phyloP scores from a whole-genome alignment of 2,329 filamentous ascomycete genomes.

The Colletotrichum spaethianum region DNA sequence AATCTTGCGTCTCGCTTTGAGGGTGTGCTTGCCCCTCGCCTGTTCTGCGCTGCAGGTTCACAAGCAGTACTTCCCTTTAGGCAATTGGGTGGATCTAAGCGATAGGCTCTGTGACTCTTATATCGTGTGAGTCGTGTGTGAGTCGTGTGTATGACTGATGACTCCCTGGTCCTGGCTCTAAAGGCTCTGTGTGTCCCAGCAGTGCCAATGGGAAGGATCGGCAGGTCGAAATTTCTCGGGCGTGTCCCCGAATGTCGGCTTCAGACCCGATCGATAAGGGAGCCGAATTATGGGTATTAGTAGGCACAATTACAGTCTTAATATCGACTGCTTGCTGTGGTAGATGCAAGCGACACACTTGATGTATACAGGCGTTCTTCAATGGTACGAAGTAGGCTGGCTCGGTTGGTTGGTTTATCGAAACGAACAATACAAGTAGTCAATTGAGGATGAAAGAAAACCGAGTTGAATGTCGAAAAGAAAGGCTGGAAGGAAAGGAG shows the following conservation, averaged over 20 bases:
- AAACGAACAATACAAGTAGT: background rate
- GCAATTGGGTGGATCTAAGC: conserved; percentile 17
- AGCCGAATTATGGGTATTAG: conserved; percentile 24
- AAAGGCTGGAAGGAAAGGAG: background rate
- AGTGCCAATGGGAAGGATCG: conserved; percentile 23
- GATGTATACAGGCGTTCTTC: background rate
- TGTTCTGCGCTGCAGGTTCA: conserved; percentile 5
- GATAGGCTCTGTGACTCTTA: conserved; percentile 33
- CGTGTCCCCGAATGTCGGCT: conserved; percentile 32
- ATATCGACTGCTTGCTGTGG: background rate
- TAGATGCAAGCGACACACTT: conserved; percentile 3
- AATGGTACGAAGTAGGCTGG: background rate
- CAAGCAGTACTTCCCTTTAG: conserved; percentile 11
- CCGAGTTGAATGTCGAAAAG: background rate
- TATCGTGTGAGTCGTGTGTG: conserved; percentile 28
- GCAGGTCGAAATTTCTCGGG: conserved; percentile 32
- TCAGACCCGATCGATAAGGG: conserved; percentile 36
- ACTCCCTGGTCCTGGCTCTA: conserved; percentile 31
- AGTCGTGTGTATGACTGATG: conserved; percentile 30
- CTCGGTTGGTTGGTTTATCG: background rate
- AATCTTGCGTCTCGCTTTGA: background rate
- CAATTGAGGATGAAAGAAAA: background rate
- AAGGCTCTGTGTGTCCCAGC: conserved; percentile 23
- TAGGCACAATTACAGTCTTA: conserved; percentile 8
- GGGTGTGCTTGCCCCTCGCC: background rate